Conservation (phyloP, 768 basidiomycete species). For the Artomyces pyxidatus region DNA sequence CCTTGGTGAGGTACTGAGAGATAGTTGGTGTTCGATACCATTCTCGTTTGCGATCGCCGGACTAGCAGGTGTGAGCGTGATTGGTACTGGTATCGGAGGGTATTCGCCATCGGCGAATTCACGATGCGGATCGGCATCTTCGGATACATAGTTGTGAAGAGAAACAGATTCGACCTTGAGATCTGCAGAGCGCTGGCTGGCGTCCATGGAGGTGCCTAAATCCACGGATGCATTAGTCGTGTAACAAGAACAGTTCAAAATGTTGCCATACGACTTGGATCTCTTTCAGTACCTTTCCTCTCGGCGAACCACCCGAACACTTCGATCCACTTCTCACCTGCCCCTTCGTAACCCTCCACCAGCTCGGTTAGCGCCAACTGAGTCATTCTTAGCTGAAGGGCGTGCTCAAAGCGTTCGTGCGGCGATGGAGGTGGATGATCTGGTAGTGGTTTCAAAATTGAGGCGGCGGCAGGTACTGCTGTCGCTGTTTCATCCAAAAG, state of each 20-base stretch:
- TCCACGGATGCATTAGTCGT: background rate
- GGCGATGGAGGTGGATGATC: conserved; percentile 44
- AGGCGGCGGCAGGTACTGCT: conserved; percentile 31
- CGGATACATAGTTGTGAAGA: background rate
- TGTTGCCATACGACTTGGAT: conserved; percentile 8
- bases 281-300: conserved; percentile 28
- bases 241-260: background rate
- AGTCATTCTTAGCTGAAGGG: conserved; percentile 81
- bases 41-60: conserved; percentile 2
- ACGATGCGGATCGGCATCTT: background rate
- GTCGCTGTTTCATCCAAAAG: conserved; percentile 25
- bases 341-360: conserved; percentile 78
- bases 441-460: conserved; percentile 36
- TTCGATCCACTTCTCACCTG: conserved; percentile 73
- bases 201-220: conserved; percentile 12
- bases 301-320: conserved; percentile 83
- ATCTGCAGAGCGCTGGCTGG: conserved; percentile 6
- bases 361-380: conserved; percentile 75
- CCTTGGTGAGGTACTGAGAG: background rate
- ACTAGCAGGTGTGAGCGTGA: background rate
- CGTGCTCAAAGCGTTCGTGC: conserved; percentile 63
- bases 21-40: background rate
- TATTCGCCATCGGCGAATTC: conserved; percentile 1
- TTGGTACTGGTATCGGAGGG: background rate
- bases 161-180: conserved; percentile 1